These are phyloP conservation scores for Xylaria sp. DNA, from an alignment of 2,329 filamentous ascomycete species.

Conservation along the genomic window DNA sequence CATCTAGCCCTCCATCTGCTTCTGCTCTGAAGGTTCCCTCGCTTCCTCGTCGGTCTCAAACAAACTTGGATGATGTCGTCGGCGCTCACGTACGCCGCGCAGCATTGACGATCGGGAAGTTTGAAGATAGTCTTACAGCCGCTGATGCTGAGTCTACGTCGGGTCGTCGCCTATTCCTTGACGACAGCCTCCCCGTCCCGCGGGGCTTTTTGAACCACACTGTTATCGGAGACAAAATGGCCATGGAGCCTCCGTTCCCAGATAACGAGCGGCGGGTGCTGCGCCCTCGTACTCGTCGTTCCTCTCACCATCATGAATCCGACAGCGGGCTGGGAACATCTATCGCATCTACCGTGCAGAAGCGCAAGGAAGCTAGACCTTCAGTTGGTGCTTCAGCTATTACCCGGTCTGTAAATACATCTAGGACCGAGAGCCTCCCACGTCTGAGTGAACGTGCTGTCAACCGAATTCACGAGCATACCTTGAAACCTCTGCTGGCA, in stretches of 20 bases:
- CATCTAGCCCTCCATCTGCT: slow-evolving; percentile 51
- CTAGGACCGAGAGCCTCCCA: slow-evolving; percentile 62
- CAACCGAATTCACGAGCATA: slow-evolving; percentile 82
- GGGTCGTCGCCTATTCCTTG: slow-evolving; percentile 59
- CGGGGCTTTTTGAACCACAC: slow-evolving; percentile 68
- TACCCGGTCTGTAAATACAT: slow-evolving; percentile 66
- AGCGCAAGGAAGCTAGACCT: slow-evolving; percentile 58
- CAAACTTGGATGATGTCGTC: slow-evolving; percentile 76
- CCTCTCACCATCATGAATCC: slow-evolving; percentile 75
- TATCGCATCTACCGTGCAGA: slow-evolving; percentile 70
- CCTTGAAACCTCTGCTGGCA: slow-evolving; percentile 80
- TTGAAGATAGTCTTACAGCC: slow-evolving; percentile 71
- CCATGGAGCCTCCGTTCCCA: slow-evolving; percentile 49
- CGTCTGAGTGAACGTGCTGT: slow-evolving; percentile 76
- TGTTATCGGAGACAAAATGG: slow-evolving; percentile 63
- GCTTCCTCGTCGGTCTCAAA: slow-evolving; percentile 74
- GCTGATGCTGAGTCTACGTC: slow-evolving; percentile 54
- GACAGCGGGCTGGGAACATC: slow-evolving; percentile 92
- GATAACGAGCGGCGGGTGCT: slow-evolving; percentile 61
- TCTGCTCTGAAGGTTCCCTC: slow-evolving; percentile 61
- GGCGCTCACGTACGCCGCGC: slow-evolving; percentile 76
- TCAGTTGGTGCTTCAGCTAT: slow-evolving; percentile 66
- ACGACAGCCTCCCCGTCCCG: slow-evolving; percentile 70
- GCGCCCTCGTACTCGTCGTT: slow-evolving; percentile 66
- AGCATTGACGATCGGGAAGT: slow-evolving; percentile 71